phyloP scores from a whole-genome alignment of 2,329 filamentous ascomycete species.

The Aspergillus awamori region DNA sequence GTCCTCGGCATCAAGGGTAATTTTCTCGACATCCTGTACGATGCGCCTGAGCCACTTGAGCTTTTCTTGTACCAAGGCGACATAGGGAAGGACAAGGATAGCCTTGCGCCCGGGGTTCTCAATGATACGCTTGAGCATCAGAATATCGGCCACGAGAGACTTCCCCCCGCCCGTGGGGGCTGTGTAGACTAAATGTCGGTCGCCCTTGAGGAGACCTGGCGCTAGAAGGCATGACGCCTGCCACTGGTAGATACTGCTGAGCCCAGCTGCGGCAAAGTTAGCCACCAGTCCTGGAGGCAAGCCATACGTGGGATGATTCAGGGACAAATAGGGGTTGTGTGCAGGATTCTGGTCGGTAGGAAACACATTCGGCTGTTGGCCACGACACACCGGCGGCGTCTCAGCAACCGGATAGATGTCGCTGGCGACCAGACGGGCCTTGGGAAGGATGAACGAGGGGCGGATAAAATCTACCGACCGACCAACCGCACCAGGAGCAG shows the following conservation, averaged over 20 bases:
- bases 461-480: slow-evolving; percentile 32
- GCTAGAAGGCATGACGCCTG: slow-evolving; percentile 73
- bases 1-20: slow-evolving; percentile 37
- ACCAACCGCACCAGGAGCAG: background rate
- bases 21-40: slow-evolving; percentile 60
- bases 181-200: slow-evolving; percentile 74
- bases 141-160: slow-evolving; percentile 70
- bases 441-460: slow-evolving; percentile 28
- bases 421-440: slow-evolving; percentile 46
- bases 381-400: slow-evolving; percentile 14
- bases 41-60: slow-evolving; percentile 71
- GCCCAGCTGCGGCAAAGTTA: slow-evolving; percentile 69
- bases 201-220: slow-evolving; percentile 65
- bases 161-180: slow-evolving; percentile 79
- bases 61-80: slow-evolving; percentile 79
- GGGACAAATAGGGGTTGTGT: slow-evolving; percentile 55
- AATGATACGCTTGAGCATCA: slow-evolving; percentile 74
- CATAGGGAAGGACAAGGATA: slow-evolving; percentile 73
- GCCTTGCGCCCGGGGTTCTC: slow-evolving; percentile 66
- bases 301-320: slow-evolving; percentile 66
- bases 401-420: slow-evolving; percentile 35
- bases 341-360: slow-evolving; percentile 52
- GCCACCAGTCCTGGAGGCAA: slow-evolving; percentile 62
- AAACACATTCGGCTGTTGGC: slow-evolving; percentile 46
- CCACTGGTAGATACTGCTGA: slow-evolving; percentile 76